These are phyloP conservation scores for Crucihimalaya himalaica DNA, from an alignment of 345 rosid genomes.

Conservation along the genomic window DNA sequence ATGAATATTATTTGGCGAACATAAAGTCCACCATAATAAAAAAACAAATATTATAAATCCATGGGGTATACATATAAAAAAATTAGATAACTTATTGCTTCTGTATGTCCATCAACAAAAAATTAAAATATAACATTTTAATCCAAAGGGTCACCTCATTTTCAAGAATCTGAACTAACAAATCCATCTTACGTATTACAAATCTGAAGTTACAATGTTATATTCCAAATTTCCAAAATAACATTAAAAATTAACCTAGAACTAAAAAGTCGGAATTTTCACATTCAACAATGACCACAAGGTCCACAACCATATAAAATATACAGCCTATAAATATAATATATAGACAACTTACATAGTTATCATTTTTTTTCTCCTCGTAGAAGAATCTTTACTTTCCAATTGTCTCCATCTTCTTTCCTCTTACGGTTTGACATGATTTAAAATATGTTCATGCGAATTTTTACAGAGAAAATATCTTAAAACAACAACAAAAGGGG, in stretches of 20 bases:
- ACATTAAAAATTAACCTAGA: not conserved
- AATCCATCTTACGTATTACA: slow-evolving; percentile 23
- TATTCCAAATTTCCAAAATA: slow-evolving; percentile 6
- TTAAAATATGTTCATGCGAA: slow-evolving; percentile 25
- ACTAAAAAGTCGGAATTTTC: not conserved
- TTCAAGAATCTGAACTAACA: slow-evolving; percentile 26
- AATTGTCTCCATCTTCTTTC: slow-evolving; percentile 12
- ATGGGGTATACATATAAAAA: not conserved
- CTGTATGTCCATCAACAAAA: slow-evolving; percentile 1
- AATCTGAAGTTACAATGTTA: slow-evolving; percentile 13
- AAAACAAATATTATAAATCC: not conserved
- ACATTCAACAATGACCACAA: slow-evolving; percentile 16
- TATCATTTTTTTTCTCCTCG: not conserved
- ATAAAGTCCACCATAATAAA: not conserved
- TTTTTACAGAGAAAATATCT: not conserved
- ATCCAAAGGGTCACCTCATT: not conserved
- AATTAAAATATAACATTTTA: not conserved
- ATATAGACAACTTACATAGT: not conserved
- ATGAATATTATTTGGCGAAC: not conserved
- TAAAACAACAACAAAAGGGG: not conserved
- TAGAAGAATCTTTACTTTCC: slow-evolving; percentile 23
- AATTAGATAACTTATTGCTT: not conserved
- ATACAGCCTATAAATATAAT: not conserved
- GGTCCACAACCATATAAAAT: slow-evolving; percentile 16
- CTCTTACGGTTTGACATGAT: slow-evolving; percentile 23